These are phyloP conservation scores for Decorospora gaudefroyi DNA, from an alignment of 2,329 filamentous ascomycete genomes.

Conservation along the genomic window DNA sequence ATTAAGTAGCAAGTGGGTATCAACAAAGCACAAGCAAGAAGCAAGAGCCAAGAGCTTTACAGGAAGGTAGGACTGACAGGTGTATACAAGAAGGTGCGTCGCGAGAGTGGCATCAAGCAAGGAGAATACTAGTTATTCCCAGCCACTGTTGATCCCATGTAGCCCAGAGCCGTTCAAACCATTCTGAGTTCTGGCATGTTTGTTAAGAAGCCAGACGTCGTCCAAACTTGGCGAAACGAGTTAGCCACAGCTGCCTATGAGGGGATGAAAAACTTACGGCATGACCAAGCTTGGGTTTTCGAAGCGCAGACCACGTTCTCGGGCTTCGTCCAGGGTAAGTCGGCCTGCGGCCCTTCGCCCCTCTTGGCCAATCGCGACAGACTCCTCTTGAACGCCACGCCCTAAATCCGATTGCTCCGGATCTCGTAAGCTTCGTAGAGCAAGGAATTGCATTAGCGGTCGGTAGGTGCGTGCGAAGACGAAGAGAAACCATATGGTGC, in stretches of 20 bases:
- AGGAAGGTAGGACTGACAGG: constrained; percentile 12
- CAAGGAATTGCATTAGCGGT: constrained; percentile 89
- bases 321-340: constrained; percentile 72
- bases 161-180: constrained; percentile 29
- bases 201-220: constrained; percentile 66
- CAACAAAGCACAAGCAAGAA: constrained; percentile 10
- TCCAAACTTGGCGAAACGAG: constrained; percentile 57
- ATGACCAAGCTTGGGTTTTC: constrained; percentile 74
- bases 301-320: constrained; percentile 71
- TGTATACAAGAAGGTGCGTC: constrained; percentile 25
- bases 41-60: neutral
- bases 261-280: constrained; percentile 58
- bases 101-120: constrained; percentile 5
- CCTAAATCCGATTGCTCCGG: constrained; percentile 59
- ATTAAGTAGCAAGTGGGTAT: constrained; percentile 15
- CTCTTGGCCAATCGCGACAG: constrained; percentile 16
- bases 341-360: constrained; percentile 33
- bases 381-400: constrained; percentile 52
- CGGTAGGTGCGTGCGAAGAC: constrained; percentile 81
- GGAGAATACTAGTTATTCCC: constrained; percentile 4
- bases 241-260: constrained; percentile 10
- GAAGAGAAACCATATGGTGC: constrained; percentile 87
- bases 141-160: constrained; percentile 25
- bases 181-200: constrained; percentile 30
- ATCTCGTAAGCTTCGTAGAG: constrained; percentile 78